A percentile compares a stretch with the other conserved stretches of the same genome.
Evolutionary conservation across 2,329 filamentous ascomycete species (phyloP).

Genomic region (Herpomyces periplanetae): DNA sequence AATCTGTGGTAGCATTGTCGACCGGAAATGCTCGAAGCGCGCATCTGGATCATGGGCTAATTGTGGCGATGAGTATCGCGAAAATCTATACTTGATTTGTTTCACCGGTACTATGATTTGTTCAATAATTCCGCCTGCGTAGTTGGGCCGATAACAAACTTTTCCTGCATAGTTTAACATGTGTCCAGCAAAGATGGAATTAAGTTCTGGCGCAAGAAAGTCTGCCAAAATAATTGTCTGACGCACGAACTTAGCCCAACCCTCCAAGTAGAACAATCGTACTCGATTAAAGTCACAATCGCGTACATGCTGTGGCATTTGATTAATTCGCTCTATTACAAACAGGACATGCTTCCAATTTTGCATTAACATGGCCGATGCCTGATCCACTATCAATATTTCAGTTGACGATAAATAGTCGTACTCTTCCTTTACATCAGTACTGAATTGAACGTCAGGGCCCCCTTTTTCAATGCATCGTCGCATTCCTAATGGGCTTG

Average conservation of each 20-base stretch:
- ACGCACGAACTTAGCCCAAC: slow-evolving; percentile 34
- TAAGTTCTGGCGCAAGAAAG: slow-evolving; percentile 59
- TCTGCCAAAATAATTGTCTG: slow-evolving; percentile 48
- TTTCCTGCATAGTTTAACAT: slow-evolving; percentile 51
- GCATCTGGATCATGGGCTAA: slow-evolving; percentile 42
- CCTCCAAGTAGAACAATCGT: slow-evolving; percentile 66
- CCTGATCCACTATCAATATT: slow-evolving; percentile 55
- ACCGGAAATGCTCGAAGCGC: slow-evolving; percentile 63
- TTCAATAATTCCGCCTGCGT: slow-evolving; percentile 29
- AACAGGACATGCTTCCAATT: slow-evolving; percentile 90
- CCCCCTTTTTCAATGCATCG: slow-evolving; percentile 54
- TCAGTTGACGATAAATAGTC: slow-evolving; percentile 88
- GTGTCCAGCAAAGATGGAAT: slow-evolving; percentile 30
- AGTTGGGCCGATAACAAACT: slow-evolving; percentile 22
- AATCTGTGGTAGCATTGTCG: slow-evolving; percentile 34
- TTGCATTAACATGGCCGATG: slow-evolving; percentile 76
- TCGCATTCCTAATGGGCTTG: slow-evolving; percentile 52
- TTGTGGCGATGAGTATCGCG: slow-evolving; percentile 31
- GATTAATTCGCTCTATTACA: slow-evolving; percentile 63
- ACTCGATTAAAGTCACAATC: slow-evolving; percentile 78
- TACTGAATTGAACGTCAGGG: slow-evolving; percentile 10
- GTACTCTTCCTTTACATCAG: slow-evolving; percentile 18
- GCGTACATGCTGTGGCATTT: slow-evolving; percentile 54
- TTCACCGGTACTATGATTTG: slow-evolving; percentile 16
- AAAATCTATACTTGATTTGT: slow-evolving; percentile 50